Percentiles rank a stretch among this genome's conserved stretches.
phyloP scores from a whole-genome alignment of 768 basidiomycete species.

The Lentinus tigrinus region DNA sequence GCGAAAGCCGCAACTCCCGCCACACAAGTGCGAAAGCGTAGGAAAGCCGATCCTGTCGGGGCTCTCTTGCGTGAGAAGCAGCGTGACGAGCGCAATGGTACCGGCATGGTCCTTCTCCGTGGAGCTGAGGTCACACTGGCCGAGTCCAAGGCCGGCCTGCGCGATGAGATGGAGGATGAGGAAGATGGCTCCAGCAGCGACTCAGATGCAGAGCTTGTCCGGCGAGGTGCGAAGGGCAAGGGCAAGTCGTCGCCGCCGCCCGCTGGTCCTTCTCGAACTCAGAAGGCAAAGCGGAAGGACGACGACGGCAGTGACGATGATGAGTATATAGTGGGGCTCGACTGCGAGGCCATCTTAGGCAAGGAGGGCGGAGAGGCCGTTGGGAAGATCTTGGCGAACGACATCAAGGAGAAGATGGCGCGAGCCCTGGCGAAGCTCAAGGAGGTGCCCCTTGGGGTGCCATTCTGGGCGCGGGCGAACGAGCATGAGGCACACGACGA shows the following conservation, averaged over 20 bases:
- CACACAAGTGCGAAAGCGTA: slow-evolving; percentile 1
- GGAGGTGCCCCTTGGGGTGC: slow-evolving; percentile 23
- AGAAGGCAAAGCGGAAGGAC: background rate
- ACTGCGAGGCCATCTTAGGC: slow-evolving; percentile 30
- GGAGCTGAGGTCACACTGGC: slow-evolving; percentile 18
- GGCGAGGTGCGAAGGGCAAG: background rate
- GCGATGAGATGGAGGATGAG: slow-evolving; percentile 24
- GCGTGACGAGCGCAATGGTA: slow-evolving; percentile 22
- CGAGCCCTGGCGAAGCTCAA: slow-evolving; percentile 11
- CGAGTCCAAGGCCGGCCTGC: slow-evolving; percentile 23
- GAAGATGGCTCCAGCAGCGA: slow-evolving; percentile 23
- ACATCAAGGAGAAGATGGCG: slow-evolving; percentile 19
- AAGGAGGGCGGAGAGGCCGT: slow-evolving; percentile 30
- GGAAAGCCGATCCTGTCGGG: slow-evolving; percentile 46
- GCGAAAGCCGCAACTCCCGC: background rate
- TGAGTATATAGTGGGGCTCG: slow-evolving; percentile 15
- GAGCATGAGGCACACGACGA: slow-evolving; percentile 21
- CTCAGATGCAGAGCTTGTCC: slow-evolving; percentile 5
- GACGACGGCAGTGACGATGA: slow-evolving; percentile 1
- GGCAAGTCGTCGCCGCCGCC: background rate
- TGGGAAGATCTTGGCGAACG: slow-evolving; percentile 27
- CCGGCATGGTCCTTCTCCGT: slow-evolving; percentile 20
- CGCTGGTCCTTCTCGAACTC: background rate
- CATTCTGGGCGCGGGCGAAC: slow-evolving; percentile 32
- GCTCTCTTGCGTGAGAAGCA: slow-evolving; percentile 32